Base-by-base conservation (phyloP, 2,329 filamentous ascomycete species). In the Phoma sp. region DNA sequence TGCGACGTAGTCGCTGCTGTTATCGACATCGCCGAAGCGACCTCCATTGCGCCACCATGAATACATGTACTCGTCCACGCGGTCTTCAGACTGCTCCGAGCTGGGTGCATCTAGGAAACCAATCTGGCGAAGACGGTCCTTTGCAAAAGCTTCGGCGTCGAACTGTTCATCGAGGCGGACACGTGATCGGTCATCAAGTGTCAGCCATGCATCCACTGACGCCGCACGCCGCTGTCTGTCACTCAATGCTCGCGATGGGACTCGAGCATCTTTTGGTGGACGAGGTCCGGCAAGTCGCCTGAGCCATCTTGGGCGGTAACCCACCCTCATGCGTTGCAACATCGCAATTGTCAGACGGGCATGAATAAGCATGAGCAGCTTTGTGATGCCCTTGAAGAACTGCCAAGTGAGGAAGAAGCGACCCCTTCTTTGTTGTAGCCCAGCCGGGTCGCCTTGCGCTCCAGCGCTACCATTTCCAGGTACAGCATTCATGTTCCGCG, bases 21-120 rank as follows among this genome's bases (percentile, higher is more conserved):
- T 81, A 70, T 98, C 93, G 29, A 87, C 81, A 13, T 88, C 87
- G 1, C 93, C 93, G 87, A 91, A 97, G 78, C 90, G 90, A 7
- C 90, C 91, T 18, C 91, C 91, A 48, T 82, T 80, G 47, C 89
- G 86, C 89, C 91, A 98, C 85, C 93, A 95, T 27, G 81, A 80
- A 71, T 97, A 98, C 1, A 97, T 78, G 54, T 86, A 87, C 2
- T 83, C 81, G 60, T 93, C 89, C 2, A 97, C 79, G 35, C 85
- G 83, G 25, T 83, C 82, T 63, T 95, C 89, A 36, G 78, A 60
- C 13, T 77, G 70, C 42, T 75, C 74, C 0, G 57, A 23, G 13
- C 61, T 65, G 35, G 62, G 44, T 11, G 67, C 59, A 13, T 68
- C 57, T 41, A 68, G 67, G 11, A 61, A 61, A 8, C 70, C 68